Base-by-base conservation (phyloP, 495 filamentous ascomycete species). In the Emericellopsis terricola region DNA sequence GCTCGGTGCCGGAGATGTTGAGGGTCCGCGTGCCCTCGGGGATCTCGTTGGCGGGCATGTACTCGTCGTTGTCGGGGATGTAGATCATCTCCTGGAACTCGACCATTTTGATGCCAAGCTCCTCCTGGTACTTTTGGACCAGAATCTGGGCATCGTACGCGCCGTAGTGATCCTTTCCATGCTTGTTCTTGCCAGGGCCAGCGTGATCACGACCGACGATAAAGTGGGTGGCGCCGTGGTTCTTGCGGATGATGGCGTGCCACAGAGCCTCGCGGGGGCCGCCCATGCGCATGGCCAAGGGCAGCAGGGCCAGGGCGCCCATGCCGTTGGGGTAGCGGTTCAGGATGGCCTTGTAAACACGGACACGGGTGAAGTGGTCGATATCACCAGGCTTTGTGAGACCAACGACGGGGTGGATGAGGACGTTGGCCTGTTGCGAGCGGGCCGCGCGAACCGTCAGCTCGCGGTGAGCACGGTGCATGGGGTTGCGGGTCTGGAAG, bases 51-150 rank as follows among this genome's bases (percentile, higher is more conserved):
- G 85, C 71, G 19, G 89, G 91, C 35, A 69, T 71, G 61, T 97
- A 97, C 62, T 96, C 89, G 52, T 97, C 89, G 59, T 69, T 78
- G 55, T 97, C 89, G 37, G 89, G 89, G 29, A 94, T 74, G 59
- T 97, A 97, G 34, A 87, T 94, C 75, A 97, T 91, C 75, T 87
- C 83, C 65, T 94, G 91, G 78, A 97, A 97, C 29, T 86, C 84
- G 32, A 97, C 89, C 37, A 97, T 87, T 60, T 94, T 86, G 49
- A 97, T 97, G 42, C 89, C 89, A 34, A 97, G 76, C 65, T 96
- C 89, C 34, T 79, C 70, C 47, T 73, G 73, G 73, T 96, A 96
- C 59, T 92, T 91, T 70, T 94, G 85, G 33, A 97, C 85, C 19
- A 82, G 85, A 54, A 89, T 67, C 63, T 97, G 89, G n/a, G 89